A percentile compares a stretch with the other conserved stretches of the same genome.
Evolutionary conservation across 2,329 filamentous ascomycete genomes (phyloP).

Genomic region (Diplodia seriata): DNA sequence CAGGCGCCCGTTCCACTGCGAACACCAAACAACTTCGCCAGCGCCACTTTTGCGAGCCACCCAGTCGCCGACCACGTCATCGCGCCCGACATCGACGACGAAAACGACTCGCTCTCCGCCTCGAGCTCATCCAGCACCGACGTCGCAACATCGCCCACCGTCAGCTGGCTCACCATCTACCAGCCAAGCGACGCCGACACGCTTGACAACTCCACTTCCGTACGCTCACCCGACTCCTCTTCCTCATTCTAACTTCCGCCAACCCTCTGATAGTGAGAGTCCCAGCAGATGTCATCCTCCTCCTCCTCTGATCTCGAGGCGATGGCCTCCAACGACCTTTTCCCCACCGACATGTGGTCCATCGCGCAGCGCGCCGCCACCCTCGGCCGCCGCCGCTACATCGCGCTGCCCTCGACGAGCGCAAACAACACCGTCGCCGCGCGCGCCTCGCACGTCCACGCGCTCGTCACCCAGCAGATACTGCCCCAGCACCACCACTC

Average conservation of each 20-base stretch:
- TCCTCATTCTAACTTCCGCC: background rate
- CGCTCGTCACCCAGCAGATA: background rate
- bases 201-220: background rate
- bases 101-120: background rate
- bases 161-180: background rate
- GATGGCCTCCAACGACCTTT: background rate
- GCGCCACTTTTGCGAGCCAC: background rate
- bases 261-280: background rate
- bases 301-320: background rate
- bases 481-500: background rate
- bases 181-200: background rate
- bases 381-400: constrained; percentile 1
- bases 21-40: background rate
- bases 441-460: background rate
- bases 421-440: background rate
- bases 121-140: background rate
- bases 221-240: background rate
- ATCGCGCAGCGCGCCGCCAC: background rate
- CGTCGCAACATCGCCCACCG: background rate
- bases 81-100: background rate
- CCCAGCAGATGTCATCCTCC: background rate
- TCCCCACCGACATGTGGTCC: constrained; percentile 1
- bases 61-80: background rate
- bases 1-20: background rate
- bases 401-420: background rate